Evolutionary conservation across 2,329 filamentous ascomycete species (phyloP), one percentile per base, ranked within the genome.

Genomic region (Calonectria multiphialidica): DNA sequence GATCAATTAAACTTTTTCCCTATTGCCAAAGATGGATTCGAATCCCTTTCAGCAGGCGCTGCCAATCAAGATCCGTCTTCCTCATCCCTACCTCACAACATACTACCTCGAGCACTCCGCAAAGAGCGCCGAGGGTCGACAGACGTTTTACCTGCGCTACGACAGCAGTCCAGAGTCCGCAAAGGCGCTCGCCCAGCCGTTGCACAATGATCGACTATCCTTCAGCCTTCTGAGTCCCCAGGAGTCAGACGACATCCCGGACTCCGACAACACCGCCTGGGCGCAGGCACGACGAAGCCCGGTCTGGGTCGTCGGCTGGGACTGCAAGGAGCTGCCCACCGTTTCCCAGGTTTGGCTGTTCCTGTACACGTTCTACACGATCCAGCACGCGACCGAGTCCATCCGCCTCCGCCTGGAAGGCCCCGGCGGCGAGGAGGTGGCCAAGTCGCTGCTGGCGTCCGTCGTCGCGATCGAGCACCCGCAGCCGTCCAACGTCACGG

Each of bases 261-360:
- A 77, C 25, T 76, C 76, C 62, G 72, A 80, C 69, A 80, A 80
- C 79, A 88, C 86, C n/a, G 81, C 85, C 53, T 89, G 87, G 87
- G 88, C 85, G 16, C 82, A 87, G 16, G 85, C 88, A 1, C 83
- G 88, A 35, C 86, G 88, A 63, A 86, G 85, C 9, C 87, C 87
- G 1, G 81, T 83, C 21, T 85, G 86, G 66, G 80, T 80, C 3
- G 78, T 87, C 72, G 74, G 79, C 67, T 89, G 87, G 87, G 81
- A 83, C 16, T 78, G 75, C 28, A 68, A 81, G 4, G 71, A 79
- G 4, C 64, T 81, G 8, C 86, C 87, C 1, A 86, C 86, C 0
- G 78, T 86, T 16, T 86, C 81, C 4, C 87, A 89, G 77, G 81
- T 85, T 30, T 89, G 88, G 88, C 85, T 89, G 30, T 81, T 87